Percentiles rank a stretch among this genome's conserved stretches.
Conservation (phyloP, 345 rosid species). For the Murraya paniculata region DNA sequence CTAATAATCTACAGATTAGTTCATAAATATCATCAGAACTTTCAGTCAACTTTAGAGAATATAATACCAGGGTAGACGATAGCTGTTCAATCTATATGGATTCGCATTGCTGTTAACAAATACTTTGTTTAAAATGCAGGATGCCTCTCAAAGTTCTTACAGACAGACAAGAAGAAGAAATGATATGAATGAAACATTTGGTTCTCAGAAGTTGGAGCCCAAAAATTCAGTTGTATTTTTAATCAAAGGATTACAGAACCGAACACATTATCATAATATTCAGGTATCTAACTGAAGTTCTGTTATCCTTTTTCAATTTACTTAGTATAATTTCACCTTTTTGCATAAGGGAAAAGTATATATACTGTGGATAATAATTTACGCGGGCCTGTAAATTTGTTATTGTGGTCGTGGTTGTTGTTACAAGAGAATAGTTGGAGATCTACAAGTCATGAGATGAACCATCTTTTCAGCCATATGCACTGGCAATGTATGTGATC, state of each 20-base stretch:
- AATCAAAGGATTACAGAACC: too few species aligned
- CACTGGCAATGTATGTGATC: neutral
- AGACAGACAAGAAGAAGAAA: too few species aligned
- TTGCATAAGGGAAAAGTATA: neutral
- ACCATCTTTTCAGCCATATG: neutral
- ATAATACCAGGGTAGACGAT: neutral
- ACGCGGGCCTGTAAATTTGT: constrained; percentile 14
- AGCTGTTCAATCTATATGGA: too few species aligned
- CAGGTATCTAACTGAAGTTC: neutral
- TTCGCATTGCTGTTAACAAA: too few species aligned
- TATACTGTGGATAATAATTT: neutral
- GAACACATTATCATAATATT: too few species aligned
- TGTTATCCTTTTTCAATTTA: neutral
- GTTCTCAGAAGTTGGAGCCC: too few species aligned
- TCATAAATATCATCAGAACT: neutral
- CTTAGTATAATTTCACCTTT: too few species aligned
- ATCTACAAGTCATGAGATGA: neutral
- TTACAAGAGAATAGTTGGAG: neutral
- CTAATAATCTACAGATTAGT: neutral
- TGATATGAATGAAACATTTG: too few species aligned
- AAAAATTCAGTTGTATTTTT: too few species aligned
- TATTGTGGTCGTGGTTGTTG: constrained; percentile 2
- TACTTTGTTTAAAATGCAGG: too few species aligned
- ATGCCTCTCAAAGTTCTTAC: too few species aligned
- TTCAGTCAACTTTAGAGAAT: neutral